Percentiles rank a stretch among this genome's conserved stretches.
These are phyloP conservation scores for Neofusicoccum kwambonambiense DNA, from an alignment of 2,329 filamentous ascomycete genomes.

Conservation along the genomic window DNA sequence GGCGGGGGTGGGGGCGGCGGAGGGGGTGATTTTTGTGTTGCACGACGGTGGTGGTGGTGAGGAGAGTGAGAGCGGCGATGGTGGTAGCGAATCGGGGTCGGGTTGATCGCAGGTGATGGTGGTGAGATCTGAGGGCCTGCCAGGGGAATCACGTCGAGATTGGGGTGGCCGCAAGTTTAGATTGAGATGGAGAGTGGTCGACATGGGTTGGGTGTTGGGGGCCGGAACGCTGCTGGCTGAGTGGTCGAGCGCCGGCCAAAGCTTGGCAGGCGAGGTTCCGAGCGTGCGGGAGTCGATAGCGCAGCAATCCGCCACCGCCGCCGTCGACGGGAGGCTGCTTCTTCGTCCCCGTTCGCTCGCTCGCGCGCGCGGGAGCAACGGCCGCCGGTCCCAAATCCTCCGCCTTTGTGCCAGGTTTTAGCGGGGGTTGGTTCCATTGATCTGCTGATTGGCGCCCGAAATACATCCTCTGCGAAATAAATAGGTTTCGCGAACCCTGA, in stretches of 20 bases:
- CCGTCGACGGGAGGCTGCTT: too few species aligned
- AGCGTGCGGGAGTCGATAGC: background rate
- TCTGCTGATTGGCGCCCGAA: too few species aligned
- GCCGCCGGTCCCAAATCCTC: too few species aligned
- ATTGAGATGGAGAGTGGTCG: too few species aligned
- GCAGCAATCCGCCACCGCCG: background rate
- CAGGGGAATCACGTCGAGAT: too few species aligned
- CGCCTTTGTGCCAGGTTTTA: too few species aligned
- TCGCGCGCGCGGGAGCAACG: too few species aligned
- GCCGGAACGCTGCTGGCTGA: background rate
- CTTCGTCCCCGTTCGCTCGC: too few species aligned
- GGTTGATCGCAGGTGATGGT: background rate
- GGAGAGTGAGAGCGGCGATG: background rate
- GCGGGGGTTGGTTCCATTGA: too few species aligned
- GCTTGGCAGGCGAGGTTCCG: slow-evolving; percentile 8
- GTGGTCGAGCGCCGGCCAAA: background rate
- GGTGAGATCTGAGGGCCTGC: background rate
- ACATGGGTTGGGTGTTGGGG: background rate
- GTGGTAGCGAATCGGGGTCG: background rate
- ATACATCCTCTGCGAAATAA: too few species aligned
- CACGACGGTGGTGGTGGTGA: background rate
- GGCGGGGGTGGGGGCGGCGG: background rate
- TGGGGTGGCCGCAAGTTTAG: too few species aligned
- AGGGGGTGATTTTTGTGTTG: slow-evolving; percentile 12
- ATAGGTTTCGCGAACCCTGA: too few species aligned